Evolutionary conservation across 2,329 filamentous ascomycete genomes (phyloP), one percentile per base, ranked within the genome.

Genomic region (Tolypocladium ovalisporum): DNA sequence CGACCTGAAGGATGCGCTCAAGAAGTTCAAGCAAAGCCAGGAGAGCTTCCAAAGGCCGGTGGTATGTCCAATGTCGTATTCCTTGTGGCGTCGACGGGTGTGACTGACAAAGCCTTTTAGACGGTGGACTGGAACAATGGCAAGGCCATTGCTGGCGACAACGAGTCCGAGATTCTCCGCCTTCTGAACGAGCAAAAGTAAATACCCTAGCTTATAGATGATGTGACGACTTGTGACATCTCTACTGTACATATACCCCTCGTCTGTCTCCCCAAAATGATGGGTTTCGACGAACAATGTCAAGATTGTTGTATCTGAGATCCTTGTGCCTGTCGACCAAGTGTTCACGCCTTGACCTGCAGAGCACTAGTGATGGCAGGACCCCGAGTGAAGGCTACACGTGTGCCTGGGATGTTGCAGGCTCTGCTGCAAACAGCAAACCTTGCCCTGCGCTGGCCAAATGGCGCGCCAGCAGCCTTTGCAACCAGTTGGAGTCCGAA

Each of bases 121-220:
- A 75, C 87, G 58, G 93, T 97, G 55, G 93, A 97, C 71, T 97
- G 94, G 94, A 90, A 88, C 70, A 92, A 93, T 71, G 94, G 92
- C 62, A 88, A 85, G 71, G 93, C 86, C 52, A 78, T 88, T 75
- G 76, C 83, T 32, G 89, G 90, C 24, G 89, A 89, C 54, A 86
- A 88, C 62, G 87, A 96, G 76, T 96, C 90, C 19, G 88, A 93
- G 75, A 97, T 97, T 60, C 73, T 96, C 68, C 90, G 88, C 73
- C 79, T 96, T 73, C 73, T 97, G 55, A 82, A 84, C 58, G 77
- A 82, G 58, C 70, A 84, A 56, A 76, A 75, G 60, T 70, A 68
- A 62, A 36, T 3, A 34, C 54, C n/a, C 6, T 49, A 19, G n/a
- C 27, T 7, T 7, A 22, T 24, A 35, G 19, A 34, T 6, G 22